Conservation (phyloP, 1,284 basidiomycete genomes). For the Ustilago hordei region DNA sequence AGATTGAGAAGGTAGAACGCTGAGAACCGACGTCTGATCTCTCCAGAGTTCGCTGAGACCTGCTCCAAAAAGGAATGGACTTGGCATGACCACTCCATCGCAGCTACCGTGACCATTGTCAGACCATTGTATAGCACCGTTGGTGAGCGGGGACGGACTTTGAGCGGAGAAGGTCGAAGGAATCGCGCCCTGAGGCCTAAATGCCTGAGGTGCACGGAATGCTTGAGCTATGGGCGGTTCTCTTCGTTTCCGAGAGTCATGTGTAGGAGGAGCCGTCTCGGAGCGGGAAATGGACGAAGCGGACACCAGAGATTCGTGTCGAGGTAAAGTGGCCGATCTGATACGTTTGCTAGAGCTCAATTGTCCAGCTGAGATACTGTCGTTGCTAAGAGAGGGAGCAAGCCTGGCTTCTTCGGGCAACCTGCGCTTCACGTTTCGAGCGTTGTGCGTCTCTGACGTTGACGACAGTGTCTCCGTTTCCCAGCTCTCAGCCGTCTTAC, state of each 20-base stretch:
- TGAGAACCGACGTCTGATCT: not conserved
- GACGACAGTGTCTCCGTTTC: not conserved
- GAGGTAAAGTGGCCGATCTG: conserved; percentile 20
- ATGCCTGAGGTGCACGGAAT: not conserved
- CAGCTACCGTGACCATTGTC: not conserved
- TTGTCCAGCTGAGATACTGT: not conserved
- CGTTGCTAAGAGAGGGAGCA: not conserved
- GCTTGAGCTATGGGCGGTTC: not conserved
- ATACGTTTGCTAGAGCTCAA: conserved; percentile 6
- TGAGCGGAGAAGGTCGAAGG: not conserved
- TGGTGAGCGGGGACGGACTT: not conserved
- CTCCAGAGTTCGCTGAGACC: not conserved
- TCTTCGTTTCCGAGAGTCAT: not conserved
- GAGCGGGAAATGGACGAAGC: conserved; percentile 4
- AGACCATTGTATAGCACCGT: not conserved
- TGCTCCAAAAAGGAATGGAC: not conserved
- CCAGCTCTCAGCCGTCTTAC: not conserved
- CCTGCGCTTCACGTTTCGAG: not conserved
- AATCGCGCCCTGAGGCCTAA: not conserved
- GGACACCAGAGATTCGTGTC: not conserved
- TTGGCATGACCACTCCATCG: not conserved
- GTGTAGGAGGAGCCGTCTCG: conserved; percentile 18
- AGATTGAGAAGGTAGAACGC: not conserved
- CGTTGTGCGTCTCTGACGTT: not conserved
- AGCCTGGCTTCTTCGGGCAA: not conserved